Base-by-base conservation (phyloP, 108 stramenopile species). In the Cyclotella kingstonii region DNA sequence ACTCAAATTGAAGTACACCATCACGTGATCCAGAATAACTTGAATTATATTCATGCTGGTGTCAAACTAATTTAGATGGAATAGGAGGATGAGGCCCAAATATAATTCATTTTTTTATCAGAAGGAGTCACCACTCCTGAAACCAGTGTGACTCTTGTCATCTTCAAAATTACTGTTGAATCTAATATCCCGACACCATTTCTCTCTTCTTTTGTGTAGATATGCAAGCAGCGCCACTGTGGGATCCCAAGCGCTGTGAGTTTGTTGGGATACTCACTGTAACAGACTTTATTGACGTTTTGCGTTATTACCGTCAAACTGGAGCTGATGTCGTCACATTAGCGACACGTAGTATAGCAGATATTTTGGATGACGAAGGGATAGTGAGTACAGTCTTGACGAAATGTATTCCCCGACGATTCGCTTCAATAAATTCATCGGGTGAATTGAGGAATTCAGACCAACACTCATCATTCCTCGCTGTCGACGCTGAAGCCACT, bases 211-310 rank as follows among this genome's bases (percentile, higher is more conserved):
- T n/a, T n/a, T n/a, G n/a, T n/a, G n/a, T 57, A 92, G 90, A 93
- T 45, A 93, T 93, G 91, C 88, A 84, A 75, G 86, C 88, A 26
- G 97, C 97, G 6, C 97, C 97, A 4, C 70, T 98, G 35, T 98
- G 97, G 97, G 96, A 98, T 73, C 84, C 90, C 2, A 58, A 71
- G 35, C 53, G 60, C 23, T 89, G 93, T 34, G 79, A 89, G 51
- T 95, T 98, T 57, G 94, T 95, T 9, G 97, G 97, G 41, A 60
- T 97, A 19, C 81, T 98, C 60, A 96, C 95, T 21, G 91, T 96
- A 2, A 93, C 95, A 4, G 97, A 98, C 73, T 98, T 97, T 60
- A 94, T 97, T 60, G 93, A 96, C 65, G 91, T 96, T 40, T 58
- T 98, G 21, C 81, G 95, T 25, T 77, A 90, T 61, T 95, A 89